Conservation (phyloP, 2,329 filamentous ascomycete species). For the Fusarium algeriense region DNA sequence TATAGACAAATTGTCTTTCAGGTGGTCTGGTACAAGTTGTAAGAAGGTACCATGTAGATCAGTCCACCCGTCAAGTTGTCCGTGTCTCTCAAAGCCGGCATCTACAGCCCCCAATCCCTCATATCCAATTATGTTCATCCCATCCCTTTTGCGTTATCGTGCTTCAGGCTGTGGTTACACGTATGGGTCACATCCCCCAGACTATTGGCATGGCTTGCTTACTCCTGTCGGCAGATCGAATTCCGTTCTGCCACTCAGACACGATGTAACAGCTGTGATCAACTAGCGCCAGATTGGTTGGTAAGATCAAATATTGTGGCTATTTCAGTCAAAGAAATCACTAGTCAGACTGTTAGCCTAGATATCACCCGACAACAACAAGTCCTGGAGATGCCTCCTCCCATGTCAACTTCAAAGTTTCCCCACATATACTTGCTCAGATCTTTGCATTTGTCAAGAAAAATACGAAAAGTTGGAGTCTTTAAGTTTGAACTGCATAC, state of each 20-base stretch:
- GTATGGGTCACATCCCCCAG: background rate
- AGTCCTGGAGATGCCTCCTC: background rate
- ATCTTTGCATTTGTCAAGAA: too few relatives aligned
- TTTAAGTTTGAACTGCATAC: too few relatives aligned
- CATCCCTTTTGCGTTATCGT: fast-evolving
- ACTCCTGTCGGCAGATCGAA: background rate
- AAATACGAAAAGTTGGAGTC: too few relatives aligned
- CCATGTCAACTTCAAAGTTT: too few relatives aligned
- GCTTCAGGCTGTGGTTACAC: background rate
- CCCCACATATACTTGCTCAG: too few relatives aligned
- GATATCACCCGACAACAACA: fast-evolving
- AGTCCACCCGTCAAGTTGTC: background rate
- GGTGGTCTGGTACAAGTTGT: fast-evolving
- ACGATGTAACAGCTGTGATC: background rate
- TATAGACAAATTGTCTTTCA: background rate
- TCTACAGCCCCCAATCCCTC: background rate
- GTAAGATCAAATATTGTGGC: too few relatives aligned
- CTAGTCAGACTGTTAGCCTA: background rate
- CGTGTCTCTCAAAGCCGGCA: too few relatives aligned
- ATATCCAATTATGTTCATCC: background rate
- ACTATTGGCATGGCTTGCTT: background rate
- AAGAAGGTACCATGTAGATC: background rate
- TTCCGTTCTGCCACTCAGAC: background rate
- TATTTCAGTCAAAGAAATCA: background rate
- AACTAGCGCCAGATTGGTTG: too few relatives aligned